Base-by-base conservation (phyloP, 331 rosid genomes). In the Spiraea crenata region DNA sequence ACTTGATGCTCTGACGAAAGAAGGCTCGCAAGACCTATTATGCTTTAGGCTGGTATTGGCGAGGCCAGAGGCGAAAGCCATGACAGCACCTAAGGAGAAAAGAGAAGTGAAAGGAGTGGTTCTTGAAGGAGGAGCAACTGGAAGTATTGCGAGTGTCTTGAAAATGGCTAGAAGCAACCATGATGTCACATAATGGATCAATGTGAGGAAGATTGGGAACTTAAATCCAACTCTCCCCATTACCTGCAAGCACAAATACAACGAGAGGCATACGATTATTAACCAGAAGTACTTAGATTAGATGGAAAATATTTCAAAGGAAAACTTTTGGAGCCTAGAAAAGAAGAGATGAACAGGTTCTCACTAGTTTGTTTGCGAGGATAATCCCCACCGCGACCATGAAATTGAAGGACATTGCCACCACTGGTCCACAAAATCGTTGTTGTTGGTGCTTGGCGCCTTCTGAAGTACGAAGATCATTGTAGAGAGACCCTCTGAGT, bases 11-110 rank as follows among this genome's bases (percentile, higher is more conserved):
- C 2, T 25, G 35, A 34, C 54, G 17, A 71, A 63, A 38, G 37
- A 40, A 54, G 57, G 7, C 51, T n/a, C 46, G 39, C 19, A 8
- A 10, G 73, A 93, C 99, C 95, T 93, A 91, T 93, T 93, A 70
- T 91, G 84, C 74, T 89, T 82, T 54, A 93, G 86, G 80, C 99
- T 91, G 9, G 99, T 95, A 75, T 95, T 95, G 76, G 96, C 96
- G 79, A 95, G 96, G 76, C 99, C 97, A 49, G 99, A 91, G 59
- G 99, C 97, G 70, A 95, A 91, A 74, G 99, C 92, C 99, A 95
- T 95, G 72, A 95, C 87, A 73, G 82, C 93, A 14, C 99, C 99
- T 25, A 95, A 85, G 31, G 93, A 72, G 84, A 95, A 95, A 14
- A 93, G 74, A 58, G 97, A 91, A 79, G 96, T 82, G 80, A 84